These are phyloP conservation scores for Annulohypoxylon stygium DNA, from an alignment of 495 filamentous ascomycete species.

Conservation along the genomic window DNA sequence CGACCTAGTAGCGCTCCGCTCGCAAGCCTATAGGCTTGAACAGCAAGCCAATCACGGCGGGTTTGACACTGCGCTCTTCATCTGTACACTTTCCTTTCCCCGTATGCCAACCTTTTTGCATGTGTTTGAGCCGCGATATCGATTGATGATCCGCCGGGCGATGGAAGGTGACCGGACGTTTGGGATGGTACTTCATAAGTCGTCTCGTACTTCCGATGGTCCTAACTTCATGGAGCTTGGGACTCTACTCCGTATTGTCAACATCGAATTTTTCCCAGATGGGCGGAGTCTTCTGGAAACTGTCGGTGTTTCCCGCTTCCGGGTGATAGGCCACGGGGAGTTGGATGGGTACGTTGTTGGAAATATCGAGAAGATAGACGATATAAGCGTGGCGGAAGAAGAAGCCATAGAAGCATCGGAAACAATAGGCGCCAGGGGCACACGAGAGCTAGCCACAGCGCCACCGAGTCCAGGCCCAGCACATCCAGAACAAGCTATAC, in stretches of 20 bases:
- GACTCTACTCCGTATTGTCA: conserved; percentile 79
- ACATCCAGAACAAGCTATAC: conserved; percentile 2
- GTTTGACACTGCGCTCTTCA: conserved; percentile 78
- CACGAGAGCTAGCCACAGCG: conserved; percentile 26
- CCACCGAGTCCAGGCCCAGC: conserved; percentile 21
- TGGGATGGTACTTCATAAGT: conserved; percentile 76
- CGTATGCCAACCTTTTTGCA: conserved; percentile 86
- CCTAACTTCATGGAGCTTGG: conserved; percentile 77
- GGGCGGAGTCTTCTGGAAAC: conserved; percentile 85
- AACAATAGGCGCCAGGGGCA: conserved; percentile 51
- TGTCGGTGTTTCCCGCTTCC: conserved; percentile 80
- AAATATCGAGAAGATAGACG: conserved; percentile 78
- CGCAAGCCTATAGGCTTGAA: conserved; percentile 52
- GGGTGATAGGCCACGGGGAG: conserved; percentile 70
- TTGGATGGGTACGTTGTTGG: conserved; percentile 84
- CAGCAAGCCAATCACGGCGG: conserved; percentile 61
- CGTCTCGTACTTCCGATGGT: conserved; percentile 46
- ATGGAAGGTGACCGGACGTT: conserved; percentile 80
- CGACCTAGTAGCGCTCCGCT: conserved; percentile 65
- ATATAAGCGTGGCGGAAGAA: conserved; percentile 84
- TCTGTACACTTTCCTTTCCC: conserved; percentile 85
- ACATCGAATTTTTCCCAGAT: conserved; percentile 78
- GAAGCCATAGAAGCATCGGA: conserved; percentile 78
- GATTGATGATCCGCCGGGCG: conserved; percentile 85
- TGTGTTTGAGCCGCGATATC: conserved; percentile 92